Evolutionary conservation across 2,329 filamentous ascomycete species (phyloP).

Genomic region (Fusarium hostae): DNA sequence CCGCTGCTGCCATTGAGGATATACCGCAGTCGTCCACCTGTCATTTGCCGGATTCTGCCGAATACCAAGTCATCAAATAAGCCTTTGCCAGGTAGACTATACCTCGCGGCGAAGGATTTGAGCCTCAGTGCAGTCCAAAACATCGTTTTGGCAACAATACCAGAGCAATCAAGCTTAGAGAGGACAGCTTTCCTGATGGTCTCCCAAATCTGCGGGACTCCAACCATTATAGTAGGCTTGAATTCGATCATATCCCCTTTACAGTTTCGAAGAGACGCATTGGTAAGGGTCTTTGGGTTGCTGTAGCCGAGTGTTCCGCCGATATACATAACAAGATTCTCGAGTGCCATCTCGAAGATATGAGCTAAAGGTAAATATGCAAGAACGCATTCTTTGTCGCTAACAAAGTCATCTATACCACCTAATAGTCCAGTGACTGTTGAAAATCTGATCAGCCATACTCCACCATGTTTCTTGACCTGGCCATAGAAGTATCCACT

Average conservation of each 20-base stretch:
- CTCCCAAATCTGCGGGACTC: conserved; percentile 97
- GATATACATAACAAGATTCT: conserved; percentile 89
- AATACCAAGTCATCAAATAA: conserved; percentile 89
- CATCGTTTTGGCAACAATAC: conserved; percentile 74
- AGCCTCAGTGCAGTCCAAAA: conserved; percentile 76
- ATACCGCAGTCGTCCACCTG: conserved; percentile 87
- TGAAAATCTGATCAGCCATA: conserved; percentile 48
- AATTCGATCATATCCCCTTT: conserved; percentile 94
- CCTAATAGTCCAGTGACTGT: conserved; percentile 80
- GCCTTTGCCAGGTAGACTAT: conserved; percentile 70
- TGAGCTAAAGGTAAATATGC: conserved; percentile 95
- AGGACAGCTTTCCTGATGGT: conserved; percentile 95
- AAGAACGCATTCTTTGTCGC: conserved; percentile 80
- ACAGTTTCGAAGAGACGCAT: conserved; percentile 88
- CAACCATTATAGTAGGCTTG: conserved; percentile 87
- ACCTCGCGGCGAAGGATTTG: conserved; percentile 68
- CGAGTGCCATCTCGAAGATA: conserved; percentile 95
- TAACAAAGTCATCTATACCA: conserved; percentile 81
- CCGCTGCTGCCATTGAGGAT: conserved; percentile 95
- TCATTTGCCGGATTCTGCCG: conserved; percentile 89
- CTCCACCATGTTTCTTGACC: conserved; percentile 16
- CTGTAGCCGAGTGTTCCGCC: conserved; percentile 95
- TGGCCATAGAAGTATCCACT: neutral
- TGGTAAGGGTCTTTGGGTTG: conserved; percentile 89
- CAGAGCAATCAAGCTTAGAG: conserved; percentile 77